Evolutionary conservation across 192 early-diverging fungal species (phyloP).

Genomic region (Umbelopsis sp.): DNA sequence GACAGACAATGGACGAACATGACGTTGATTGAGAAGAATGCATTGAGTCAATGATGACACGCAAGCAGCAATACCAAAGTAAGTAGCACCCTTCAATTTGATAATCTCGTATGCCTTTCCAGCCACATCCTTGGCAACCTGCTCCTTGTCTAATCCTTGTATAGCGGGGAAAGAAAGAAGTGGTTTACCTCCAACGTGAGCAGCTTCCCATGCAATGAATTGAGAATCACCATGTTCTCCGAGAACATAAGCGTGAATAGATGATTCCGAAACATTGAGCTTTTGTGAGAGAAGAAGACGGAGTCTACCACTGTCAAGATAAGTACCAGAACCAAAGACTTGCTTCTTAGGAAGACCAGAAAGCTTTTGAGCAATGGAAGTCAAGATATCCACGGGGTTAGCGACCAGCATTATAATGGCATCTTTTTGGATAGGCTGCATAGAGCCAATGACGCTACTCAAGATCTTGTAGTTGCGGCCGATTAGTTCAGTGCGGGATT

Average conservation of each 20-base stretch:
- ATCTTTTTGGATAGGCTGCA: conserved; percentile 74
- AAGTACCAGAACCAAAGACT: conserved; percentile 88
- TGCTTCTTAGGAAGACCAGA: conserved; percentile 76
- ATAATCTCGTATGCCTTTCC: conserved; percentile 85
- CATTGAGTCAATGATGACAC: conserved; percentile 67
- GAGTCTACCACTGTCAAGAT: conserved; percentile 76
- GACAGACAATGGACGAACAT: conserved; percentile 71
- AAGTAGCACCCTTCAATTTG: conserved; percentile 82
- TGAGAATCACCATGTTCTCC: conserved; percentile 91
- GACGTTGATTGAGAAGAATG: conserved; percentile 70
- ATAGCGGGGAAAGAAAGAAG: conserved; percentile 67
- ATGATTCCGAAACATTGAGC: conserved; percentile 37
- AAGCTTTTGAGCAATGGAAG: conserved; percentile 81
- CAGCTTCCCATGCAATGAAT: conserved; percentile 80
- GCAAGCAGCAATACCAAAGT: conserved; percentile 85
- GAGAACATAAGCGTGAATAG: conserved; percentile 80
- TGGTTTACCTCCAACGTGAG: conserved; percentile 69
- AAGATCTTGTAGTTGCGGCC: conserved; percentile 83
- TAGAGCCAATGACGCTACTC: conserved; percentile 64
- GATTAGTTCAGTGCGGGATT: conserved; percentile 73
- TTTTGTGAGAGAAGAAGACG: conserved; percentile 58
- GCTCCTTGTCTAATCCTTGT: conserved; percentile 54
- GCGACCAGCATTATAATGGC: conserved; percentile 79
- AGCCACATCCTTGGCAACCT: conserved; percentile 60
- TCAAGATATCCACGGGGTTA: conserved; percentile 86